These are phyloP conservation scores for Firmiana major DNA, from an alignment of 345 rosid species.

Conservation along the genomic window DNA sequence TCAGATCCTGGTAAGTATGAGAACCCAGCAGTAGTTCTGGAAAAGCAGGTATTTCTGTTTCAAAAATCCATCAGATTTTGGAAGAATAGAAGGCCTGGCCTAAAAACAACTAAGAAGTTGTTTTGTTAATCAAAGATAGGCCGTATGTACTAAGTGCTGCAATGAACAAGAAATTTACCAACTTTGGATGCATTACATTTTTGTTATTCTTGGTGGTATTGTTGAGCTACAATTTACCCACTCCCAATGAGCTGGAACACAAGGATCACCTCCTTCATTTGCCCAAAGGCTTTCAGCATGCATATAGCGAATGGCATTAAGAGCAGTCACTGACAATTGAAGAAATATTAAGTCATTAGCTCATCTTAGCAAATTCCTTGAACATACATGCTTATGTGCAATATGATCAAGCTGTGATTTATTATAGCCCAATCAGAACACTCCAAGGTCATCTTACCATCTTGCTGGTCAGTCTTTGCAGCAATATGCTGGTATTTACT, in stretches of 20 bases:
- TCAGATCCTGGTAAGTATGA: too few relatives aligned
- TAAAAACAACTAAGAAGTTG: background rate
- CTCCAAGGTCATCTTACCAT: conserved; percentile 41
- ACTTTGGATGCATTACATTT: conserved; percentile 52
- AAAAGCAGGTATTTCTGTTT: too few relatives aligned
- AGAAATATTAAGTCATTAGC: conserved; percentile 14
- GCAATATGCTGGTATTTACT: conserved; percentile 71
- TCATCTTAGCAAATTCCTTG: conserved; percentile 10
- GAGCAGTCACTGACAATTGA: conserved; percentile 51
- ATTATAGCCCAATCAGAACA: background rate
- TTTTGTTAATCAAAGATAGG: background rate
- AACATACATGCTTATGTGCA: background rate
- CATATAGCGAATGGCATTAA: conserved; percentile 50
- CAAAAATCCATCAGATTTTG: background rate
- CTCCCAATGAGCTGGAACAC: conserved; percentile 74
- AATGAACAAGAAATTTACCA: conserved; percentile 10
- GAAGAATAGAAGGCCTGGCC: background rate
- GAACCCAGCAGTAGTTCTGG: too few relatives aligned
- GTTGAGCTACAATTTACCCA: conserved; percentile 77
- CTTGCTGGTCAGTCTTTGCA: conserved; percentile 54
- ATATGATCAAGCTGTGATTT: background rate
- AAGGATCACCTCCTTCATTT: conserved; percentile 89
- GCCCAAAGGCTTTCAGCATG: conserved; percentile 49
- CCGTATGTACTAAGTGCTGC: background rate
- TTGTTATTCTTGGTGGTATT: conserved; percentile 77